These are phyloP conservation scores for Phialemonium atrogriseum DNA, from an alignment of 2,329 filamentous ascomycete species.

Conservation along the genomic window DNA sequence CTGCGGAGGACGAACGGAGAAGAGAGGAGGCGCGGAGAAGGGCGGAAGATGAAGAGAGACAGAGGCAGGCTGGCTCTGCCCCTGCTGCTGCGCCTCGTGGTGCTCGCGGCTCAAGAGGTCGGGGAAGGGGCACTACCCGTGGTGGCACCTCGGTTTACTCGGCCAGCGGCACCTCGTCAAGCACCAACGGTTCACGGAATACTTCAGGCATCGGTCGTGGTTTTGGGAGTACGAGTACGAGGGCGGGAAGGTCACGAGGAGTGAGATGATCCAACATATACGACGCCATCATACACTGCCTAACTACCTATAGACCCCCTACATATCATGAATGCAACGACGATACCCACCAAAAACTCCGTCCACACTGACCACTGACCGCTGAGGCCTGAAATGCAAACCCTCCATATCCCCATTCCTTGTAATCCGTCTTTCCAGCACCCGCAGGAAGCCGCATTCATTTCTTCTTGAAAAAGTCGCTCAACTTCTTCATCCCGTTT, in stretches of 20 bases:
- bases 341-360: not conserved
- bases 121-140: conserved; percentile 9
- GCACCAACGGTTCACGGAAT: conserved; percentile 21
- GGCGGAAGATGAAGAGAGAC: conserved; percentile 52
- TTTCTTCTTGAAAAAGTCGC: conserved; percentile 80
- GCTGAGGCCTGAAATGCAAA: not conserved
- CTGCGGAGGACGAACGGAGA: conserved; percentile 69
- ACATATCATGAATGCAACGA: no score
- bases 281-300: not conserved
- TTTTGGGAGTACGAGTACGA: conserved; percentile 39
- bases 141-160: conserved; percentile 22
- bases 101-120: conserved; percentile 11
- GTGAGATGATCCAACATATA: conserved; percentile 2
- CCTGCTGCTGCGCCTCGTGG: conserved; percentile 8
- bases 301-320: no score
- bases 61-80: conserved; percentile 26
- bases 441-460: no score
- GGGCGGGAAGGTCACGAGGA: conserved; percentile 44
- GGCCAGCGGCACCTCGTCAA: conserved; percentile 23
- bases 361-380: not conserved
- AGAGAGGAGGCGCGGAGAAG: conserved; percentile 60
- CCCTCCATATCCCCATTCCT: conserved; percentile 22
- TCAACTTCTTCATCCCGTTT: conserved; percentile 94
- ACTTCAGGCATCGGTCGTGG: conserved; percentile 37
- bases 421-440: no score